Evolutionary conservation across 257 asterid species (phyloP).

Genomic region (Lithospermum erythrorhizon): DNA sequence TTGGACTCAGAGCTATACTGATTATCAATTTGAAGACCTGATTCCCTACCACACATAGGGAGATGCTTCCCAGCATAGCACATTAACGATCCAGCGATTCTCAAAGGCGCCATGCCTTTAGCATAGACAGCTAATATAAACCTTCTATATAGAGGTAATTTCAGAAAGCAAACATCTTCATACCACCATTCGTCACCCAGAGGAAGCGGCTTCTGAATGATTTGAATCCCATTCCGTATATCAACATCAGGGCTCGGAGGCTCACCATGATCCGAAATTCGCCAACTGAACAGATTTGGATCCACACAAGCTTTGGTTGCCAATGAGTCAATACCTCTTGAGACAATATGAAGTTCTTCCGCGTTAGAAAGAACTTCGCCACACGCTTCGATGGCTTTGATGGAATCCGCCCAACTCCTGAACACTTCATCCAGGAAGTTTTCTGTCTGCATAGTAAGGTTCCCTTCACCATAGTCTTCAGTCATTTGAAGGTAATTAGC

Average conservation of each 20-base stretch:
- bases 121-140: conserved; percentile 58
- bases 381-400: conserved; percentile 70
- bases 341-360: conserved; percentile 65
- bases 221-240: conserved; percentile 54
- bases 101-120: conserved; percentile 54
- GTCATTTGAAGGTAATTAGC: conserved; percentile 75
- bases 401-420: conserved; percentile 62
- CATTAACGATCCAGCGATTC: conserved; percentile 53
- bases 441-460: conserved; percentile 56
- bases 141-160: conserved; percentile 51
- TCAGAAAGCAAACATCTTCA: conserved; percentile 75
- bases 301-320: conserved; percentile 69
- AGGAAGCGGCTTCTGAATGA: conserved; percentile 12
- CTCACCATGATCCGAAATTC: conserved; percentile 25
- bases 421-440: conserved; percentile 47
- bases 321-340: conserved; percentile 67
- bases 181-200: conserved; percentile 76
- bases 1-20: conserved; percentile 24
- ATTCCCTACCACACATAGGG: conserved; percentile 64
- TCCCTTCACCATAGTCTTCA: conserved; percentile 74
- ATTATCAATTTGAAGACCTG: conserved; percentile 44
- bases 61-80: conserved; percentile 65
- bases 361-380: conserved; percentile 59
- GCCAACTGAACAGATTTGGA: conserved; percentile 47
- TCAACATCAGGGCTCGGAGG: conserved; percentile 14